These are phyloP conservation scores for Orbilia blumenaviensis DNA, from an alignment of 2,329 filamentous ascomycete genomes.

Conservation along the genomic window DNA sequence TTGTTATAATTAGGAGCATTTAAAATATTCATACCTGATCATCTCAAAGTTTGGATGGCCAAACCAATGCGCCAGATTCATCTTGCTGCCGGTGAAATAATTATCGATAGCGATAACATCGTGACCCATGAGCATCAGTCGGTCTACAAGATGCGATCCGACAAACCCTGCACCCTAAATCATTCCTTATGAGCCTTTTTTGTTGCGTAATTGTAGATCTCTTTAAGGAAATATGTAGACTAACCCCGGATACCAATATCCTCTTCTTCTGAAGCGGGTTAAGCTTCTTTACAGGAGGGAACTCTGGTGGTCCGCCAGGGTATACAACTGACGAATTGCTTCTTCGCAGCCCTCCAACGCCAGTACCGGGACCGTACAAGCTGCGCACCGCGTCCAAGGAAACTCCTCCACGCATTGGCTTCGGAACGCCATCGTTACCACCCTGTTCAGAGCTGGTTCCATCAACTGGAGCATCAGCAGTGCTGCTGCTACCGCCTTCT, in stretches of 20 bases:
- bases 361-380: constrained; percentile 27
- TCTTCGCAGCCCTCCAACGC: constrained; percentile 30
- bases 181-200: not conserved
- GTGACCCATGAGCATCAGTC: constrained; percentile 58
- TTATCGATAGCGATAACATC: constrained; percentile 58
- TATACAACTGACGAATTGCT: constrained; percentile 55
- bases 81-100: constrained; percentile 57
- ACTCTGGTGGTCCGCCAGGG: constrained; percentile 53
- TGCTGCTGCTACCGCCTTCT: not conserved
- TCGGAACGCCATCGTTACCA: not conserved
- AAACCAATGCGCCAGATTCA: constrained; percentile 57
- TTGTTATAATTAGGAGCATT: not conserved
- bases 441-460: not conserved
- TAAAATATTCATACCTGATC: constrained; percentile 55
- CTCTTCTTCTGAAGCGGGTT: constrained; percentile 57
- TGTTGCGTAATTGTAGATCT: too few species aligned
- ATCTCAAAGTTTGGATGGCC: constrained; percentile 58
- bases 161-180: constrained; percentile 58
- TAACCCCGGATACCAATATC: constrained; percentile 58
- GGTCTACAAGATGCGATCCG: constrained; percentile 58
- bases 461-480: not conserved
- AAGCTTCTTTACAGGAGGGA: constrained; percentile 56
- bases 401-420: constrained; percentile 16
- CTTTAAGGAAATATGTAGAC: constrained; percentile 7
- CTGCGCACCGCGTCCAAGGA: constrained; percentile 45